Evolutionary conservation across 2,329 filamentous ascomycete species (phyloP).

Genomic region (Dothistroma septosporum): DNA sequence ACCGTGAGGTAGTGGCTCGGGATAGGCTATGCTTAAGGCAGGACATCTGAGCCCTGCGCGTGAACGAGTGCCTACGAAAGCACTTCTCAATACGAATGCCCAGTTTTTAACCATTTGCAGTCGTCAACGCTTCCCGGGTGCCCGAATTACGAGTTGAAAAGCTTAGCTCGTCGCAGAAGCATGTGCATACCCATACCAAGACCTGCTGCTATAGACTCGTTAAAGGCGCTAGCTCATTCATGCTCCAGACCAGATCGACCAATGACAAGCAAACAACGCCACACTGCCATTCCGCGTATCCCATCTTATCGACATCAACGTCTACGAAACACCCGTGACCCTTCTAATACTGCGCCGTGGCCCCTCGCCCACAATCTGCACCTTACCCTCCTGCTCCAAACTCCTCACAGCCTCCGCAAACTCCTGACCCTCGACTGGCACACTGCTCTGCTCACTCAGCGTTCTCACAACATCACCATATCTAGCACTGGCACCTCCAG

Average conservation of each 20-base stretch:
- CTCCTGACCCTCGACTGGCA: slow-evolving; percentile 69
- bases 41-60: not conserved
- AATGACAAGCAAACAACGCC: not conserved
- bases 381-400: slow-evolving; percentile 77
- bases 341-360: slow-evolving; percentile 75
- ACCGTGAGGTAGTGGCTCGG: not conserved
- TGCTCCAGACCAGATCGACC: not conserved
- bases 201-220: not conserved
- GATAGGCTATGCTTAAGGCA: not conserved
- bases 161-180: not conserved
- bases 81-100: not conserved
- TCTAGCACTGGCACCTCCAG: slow-evolving; percentile 60
- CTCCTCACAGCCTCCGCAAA: slow-evolving; percentile 76
- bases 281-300: not conserved
- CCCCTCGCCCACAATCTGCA: slow-evolving; percentile 81
- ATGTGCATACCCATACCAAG: not conserved
- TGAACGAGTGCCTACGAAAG: not conserved
- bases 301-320: slow-evolving; percentile 16
- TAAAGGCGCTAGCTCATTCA: not conserved
- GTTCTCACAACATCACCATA: slow-evolving; percentile 73
- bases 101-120: too few species aligned
- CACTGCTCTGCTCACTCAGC: slow-evolving; percentile 66
- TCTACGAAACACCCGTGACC: slow-evolving; percentile 53
- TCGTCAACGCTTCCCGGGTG: not conserved
- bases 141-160: not conserved